Evolutionary conservation across 805 yeast species (phyloP), one percentile per base, ranked within the genome.

Genomic region (Starmerella riodocensis): DNA sequence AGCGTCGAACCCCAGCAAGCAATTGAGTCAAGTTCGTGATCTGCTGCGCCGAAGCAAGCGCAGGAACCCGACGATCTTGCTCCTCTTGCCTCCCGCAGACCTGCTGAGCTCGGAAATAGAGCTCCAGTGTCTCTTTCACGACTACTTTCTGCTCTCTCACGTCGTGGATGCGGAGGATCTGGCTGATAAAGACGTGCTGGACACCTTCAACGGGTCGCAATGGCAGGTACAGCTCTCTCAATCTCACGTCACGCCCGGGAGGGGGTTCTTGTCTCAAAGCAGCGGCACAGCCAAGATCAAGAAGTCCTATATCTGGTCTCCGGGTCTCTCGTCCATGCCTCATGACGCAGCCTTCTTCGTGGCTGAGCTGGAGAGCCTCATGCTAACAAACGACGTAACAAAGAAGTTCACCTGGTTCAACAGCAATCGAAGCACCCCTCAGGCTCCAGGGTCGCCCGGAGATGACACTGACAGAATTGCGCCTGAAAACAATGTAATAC

Each of bases 131-230:
- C 37, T 52, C 9, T 40, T 39, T 19, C 40, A 36, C 13, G 54
- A 52, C 29, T 17, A 30, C 14, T 50, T 37, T 30, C 25, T 52
- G 29, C 45, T 52, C 5, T 41, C 55, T 16, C 55, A 52, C 28
- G 43, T 49, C 7, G 20, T 39, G 3, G 30, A 28, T 8, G 32
- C 32, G n/a, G 3, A 6, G 14, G 14, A 30, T 21, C 24, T 17
- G 39, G 11, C 18, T 12, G 22, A 32, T 11, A 22, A 22, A 18
- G 33, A 26, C 17, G n/a, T 35, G 11, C 28, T 44, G 4, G 11
- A 20, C n/a, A 18, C 39, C 11, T 4, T 41, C 14, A 41, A 41
- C 17, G 45, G 45, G 9, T 25, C 40, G 5, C 16, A 31, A 11
- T 41, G 48, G 45, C 13, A 21, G 11, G 6, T 41, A 3, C 4